Percentiles rank a stretch among this genome's conserved stretches.
phyloP scores from a whole-genome alignment of 208 protist species.

The Wallacemonas sp. region DNA sequence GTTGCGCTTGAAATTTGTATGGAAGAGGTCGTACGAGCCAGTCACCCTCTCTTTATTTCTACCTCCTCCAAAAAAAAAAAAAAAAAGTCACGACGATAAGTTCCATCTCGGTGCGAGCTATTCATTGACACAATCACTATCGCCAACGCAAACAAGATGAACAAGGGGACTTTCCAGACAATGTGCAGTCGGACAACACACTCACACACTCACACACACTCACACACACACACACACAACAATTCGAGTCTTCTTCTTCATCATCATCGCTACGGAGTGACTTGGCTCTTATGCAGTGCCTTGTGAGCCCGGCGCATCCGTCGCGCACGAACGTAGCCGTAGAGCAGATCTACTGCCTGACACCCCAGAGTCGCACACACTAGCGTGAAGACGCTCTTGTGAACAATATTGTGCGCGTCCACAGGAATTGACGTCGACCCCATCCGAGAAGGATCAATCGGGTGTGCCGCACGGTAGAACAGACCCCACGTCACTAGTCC shows the following conservation, averaged over 20 bases:
- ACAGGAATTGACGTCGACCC: constrained; percentile 8
- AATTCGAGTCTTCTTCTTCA: too few relatives aligned
- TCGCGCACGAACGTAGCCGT: constrained; percentile 10
- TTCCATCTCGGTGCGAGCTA: too few relatives aligned
- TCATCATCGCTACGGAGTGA: not conserved
- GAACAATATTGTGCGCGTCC: constrained; percentile 31
- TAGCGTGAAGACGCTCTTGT: constrained; percentile 4
- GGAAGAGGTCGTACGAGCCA: too few relatives aligned
- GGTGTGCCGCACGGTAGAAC: constrained; percentile 2
- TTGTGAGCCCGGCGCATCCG: not conserved
- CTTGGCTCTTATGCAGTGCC: not conserved
- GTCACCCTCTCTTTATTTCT: too few relatives aligned
- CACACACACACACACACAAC: not conserved
- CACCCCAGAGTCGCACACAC: not conserved
- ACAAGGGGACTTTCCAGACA: not conserved
- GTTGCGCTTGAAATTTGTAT: too few relatives aligned
- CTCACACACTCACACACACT: not conserved
- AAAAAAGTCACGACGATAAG: too few relatives aligned
- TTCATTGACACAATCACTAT: too few relatives aligned
- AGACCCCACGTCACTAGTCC: constrained; percentile 16
- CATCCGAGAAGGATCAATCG: constrained; percentile 3
- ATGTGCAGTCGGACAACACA: not conserved
- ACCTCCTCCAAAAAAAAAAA: too few relatives aligned
- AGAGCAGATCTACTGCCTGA: constrained; percentile 23
- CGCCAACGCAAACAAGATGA: not conserved